Evolutionary conservation across 179 eudicot species (phyloP).

Genomic region (Carnegiea gigantea): DNA sequence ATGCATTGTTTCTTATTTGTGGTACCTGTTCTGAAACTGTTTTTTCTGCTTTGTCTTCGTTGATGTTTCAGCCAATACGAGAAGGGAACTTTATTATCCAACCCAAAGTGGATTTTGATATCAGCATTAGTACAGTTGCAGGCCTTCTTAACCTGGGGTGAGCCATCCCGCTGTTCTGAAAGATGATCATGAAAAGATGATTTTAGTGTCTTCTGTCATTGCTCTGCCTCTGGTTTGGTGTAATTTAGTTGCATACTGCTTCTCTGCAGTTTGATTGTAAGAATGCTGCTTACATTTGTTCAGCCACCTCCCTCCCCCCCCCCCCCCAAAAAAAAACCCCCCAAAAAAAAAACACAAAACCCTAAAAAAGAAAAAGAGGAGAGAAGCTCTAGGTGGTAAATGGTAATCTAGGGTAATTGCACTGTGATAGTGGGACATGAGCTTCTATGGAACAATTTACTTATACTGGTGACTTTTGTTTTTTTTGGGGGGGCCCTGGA

Average conservation of each 20-base stretch:
- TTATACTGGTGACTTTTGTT: too few relatives aligned
- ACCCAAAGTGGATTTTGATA: constrained; percentile 99
- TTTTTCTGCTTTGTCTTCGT: constrained; percentile 12
- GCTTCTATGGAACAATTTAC: too few relatives aligned
- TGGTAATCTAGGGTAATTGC: too few relatives aligned
- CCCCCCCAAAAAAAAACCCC: too few relatives aligned
- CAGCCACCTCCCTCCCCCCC: neutral
- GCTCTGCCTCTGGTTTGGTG: constrained; percentile 12
- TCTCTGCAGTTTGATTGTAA: neutral
- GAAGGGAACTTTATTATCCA: constrained; percentile 96
- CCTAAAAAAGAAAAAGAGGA: neutral
- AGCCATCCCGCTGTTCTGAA: constrained; percentile 25
- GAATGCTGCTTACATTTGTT: neutral
- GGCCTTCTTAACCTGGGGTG: constrained; percentile 99
- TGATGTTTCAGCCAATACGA: constrained; percentile 69
- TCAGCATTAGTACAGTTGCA: constrained; percentile 88
- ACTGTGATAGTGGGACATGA: too few relatives aligned
- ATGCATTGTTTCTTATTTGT: neutral
- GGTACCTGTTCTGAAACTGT: neutral
- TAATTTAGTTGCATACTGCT: constrained; percentile 8
- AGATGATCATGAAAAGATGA: neutral
- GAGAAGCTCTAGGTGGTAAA: neutral
- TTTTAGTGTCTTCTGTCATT: neutral
- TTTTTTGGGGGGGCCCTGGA: too few relatives aligned
- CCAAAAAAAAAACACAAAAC: too few relatives aligned